Percentiles rank a stretch among this genome's conserved stretches.
These are phyloP conservation scores for Blastocystis sp. DNA, from an alignment of 352 stramenopile species.

Conservation along the genomic window DNA sequence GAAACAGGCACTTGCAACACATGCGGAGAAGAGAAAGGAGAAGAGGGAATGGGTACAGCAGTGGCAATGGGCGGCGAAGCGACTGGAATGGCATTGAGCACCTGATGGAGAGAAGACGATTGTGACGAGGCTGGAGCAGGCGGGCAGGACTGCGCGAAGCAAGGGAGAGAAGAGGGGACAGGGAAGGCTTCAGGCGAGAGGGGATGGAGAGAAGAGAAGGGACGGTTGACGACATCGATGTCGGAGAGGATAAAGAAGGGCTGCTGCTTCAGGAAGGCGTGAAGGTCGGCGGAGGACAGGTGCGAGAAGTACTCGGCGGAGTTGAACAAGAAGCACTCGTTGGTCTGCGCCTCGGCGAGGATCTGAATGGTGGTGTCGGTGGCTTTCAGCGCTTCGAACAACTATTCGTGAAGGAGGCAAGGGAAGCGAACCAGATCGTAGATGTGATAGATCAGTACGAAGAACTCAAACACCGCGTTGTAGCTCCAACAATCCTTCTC, in stretches of 20 bases:
- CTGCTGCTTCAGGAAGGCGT: not conserved
- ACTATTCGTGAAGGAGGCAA: not conserved
- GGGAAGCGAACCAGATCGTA: not conserved
- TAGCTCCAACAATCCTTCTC: slow-evolving; percentile 20
- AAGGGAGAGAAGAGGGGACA: too few species aligned
- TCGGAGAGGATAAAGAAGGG: not conserved
- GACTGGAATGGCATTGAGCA: not conserved
- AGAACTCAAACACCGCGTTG: not conserved
- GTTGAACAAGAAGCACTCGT: not conserved
- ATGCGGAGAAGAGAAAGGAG: slow-evolving; percentile 1
- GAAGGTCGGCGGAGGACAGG: not conserved
- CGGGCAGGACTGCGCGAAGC: too few species aligned
- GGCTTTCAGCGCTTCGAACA: not conserved
- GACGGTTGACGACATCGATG: too few species aligned
- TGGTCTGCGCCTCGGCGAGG: not conserved
- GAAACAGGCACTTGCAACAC: not conserved
- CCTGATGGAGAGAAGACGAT: too few species aligned
- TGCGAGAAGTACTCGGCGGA: not conserved
- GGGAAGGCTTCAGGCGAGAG: too few species aligned
- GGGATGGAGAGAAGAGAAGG: too few species aligned
- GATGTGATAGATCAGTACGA: not conserved
- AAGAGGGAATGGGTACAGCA: not conserved
- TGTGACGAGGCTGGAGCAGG: too few species aligned
- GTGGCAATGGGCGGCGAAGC: not conserved
- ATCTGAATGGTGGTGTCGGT: not conserved